Base-by-base conservation (phyloP, 345 rosid species). In the Populus pruinosa region DNA sequence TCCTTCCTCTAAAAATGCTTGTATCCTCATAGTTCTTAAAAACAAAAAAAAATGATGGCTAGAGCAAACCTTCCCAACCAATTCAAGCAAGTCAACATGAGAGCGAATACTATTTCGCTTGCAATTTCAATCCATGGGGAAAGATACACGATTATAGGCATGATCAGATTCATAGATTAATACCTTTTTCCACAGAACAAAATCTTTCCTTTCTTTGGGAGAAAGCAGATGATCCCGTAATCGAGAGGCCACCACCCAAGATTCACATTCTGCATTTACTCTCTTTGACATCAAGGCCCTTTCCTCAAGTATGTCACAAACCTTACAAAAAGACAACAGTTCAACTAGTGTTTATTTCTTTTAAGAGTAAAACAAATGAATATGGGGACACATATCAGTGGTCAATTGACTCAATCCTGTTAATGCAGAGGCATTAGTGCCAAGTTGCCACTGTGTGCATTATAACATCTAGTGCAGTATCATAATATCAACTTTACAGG, bases 271-370 rank as follows among this genome's bases (percentile, higher is more conserved):
- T 82, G 88, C 82, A 75, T 78, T 81, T 76, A 43, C 77, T 67
- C 82, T 81, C 76, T 89, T 88, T 38, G 93, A 84, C 72, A 77
- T 73, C 78, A 91, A 77, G 70, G 97, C 99, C 86, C 80, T 93
- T 81, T 95, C 99, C 86, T 95, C 98, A 70, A 93, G 96, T 69
- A 86, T 88, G 81, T 91, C 91, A 72, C 98, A 93, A 14, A 93
- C 92, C 98, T 93, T 81, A 78, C 49, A 74, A 71, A 70, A 25
- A 29, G 77, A 59, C 29, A 72, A 36, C 21, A 67, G 64, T n/a
- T 53, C 18, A 49, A 66, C 67, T 29, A 39, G 36, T 72, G 72
- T 17, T 55, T 5, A 12, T 38, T 20, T 38, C 14, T 6, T 21
- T 74, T 35, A 29, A 31, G 38, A 75, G 21, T 47, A 68, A 5